Percentiles rank a stretch among this genome's conserved stretches.
Conservation (phyloP, 2,329 filamentous ascomycete species). For the Clonostachys rosea region DNA sequence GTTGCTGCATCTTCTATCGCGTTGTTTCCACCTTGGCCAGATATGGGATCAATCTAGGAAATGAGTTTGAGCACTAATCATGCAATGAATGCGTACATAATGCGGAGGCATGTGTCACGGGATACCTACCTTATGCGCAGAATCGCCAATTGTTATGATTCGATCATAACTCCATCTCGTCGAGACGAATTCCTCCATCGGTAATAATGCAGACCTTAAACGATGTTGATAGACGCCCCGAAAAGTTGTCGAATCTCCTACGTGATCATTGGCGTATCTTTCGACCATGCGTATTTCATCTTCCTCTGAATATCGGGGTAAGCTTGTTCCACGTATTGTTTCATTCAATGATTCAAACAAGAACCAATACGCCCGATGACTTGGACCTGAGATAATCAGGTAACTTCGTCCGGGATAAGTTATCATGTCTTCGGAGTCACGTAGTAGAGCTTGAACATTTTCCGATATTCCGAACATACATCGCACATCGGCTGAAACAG, state of each 20-base stretch:
- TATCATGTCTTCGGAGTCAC: slow-evolving; percentile 9
- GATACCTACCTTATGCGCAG: slow-evolving; percentile 20
- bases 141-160: slow-evolving; percentile 22
- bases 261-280: slow-evolving; percentile 9
- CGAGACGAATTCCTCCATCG: slow-evolving; percentile 22
- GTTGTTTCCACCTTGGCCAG: slow-evolving; percentile 14
- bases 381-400: slow-evolving; percentile 20
- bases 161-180: slow-evolving; percentile 22
- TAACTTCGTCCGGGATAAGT: slow-evolving; percentile 13
- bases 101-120: no score
- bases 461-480: slow-evolving; percentile 31
- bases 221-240: slow-evolving; percentile 17
- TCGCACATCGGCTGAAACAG: slow-evolving; percentile 13
- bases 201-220: slow-evolving; percentile 17
- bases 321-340: slow-evolving; percentile 17
- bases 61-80: no score
- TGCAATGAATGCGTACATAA: no score
- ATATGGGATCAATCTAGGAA: slow-evolving; percentile 10
- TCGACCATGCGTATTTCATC: slow-evolving; percentile 19
- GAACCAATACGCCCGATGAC: slow-evolving; percentile 26
- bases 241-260: slow-evolving; percentile 16
- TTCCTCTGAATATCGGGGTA: slow-evolving; percentile 22
- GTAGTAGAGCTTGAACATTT: slow-evolving; percentile 10
- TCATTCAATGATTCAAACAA: slow-evolving; percentile 20
- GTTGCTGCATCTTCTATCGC: slow-evolving; percentile 13